These are phyloP conservation scores for Bonia amplexicaulis DNA, from an alignment of 176 grass and related monocot genomes.

Conservation along the genomic window DNA sequence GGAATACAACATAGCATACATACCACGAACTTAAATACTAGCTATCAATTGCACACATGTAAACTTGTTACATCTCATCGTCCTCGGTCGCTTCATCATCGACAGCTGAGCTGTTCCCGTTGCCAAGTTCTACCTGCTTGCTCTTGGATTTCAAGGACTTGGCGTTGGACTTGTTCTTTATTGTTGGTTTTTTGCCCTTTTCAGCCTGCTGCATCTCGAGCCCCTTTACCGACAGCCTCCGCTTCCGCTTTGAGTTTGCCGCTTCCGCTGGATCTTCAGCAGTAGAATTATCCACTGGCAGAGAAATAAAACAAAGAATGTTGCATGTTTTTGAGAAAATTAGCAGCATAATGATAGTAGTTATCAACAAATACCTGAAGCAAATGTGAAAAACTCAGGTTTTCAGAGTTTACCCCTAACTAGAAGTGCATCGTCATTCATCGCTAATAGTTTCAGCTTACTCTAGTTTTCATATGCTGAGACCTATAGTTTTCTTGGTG, in stretches of 20 bases:
- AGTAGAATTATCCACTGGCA: constrained; percentile 62
- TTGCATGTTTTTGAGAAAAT: background rate
- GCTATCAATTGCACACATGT: background rate
- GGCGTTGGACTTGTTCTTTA: constrained; percentile 49
- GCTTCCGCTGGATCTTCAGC: constrained; percentile 59
- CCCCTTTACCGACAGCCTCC: constrained; percentile 80
- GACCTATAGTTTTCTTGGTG: background rate
- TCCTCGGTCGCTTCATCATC: constrained; percentile 80
- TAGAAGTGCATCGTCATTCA: background rate
- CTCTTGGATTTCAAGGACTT: constrained; percentile 54
- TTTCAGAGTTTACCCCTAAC: background rate
- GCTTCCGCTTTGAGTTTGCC: constrained; percentile 59
- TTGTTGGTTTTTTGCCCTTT: constrained; percentile 57
- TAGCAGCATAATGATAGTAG: background rate
- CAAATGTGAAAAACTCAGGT: background rate
- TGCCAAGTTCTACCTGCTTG: constrained; percentile 46
- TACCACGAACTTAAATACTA: background rate
- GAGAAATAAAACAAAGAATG: constrained; percentile 34
- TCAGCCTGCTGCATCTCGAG: constrained; percentile 87
- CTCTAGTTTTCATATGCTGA: background rate
- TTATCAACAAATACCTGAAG: background rate
- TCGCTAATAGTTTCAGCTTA: background rate
- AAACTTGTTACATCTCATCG: constrained; percentile 25
- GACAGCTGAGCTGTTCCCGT: constrained; percentile 48
- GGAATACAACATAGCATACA: background rate